Conservation (phyloP, 331 rosid genomes). For the Rhamnella rubrinervis region DNA sequence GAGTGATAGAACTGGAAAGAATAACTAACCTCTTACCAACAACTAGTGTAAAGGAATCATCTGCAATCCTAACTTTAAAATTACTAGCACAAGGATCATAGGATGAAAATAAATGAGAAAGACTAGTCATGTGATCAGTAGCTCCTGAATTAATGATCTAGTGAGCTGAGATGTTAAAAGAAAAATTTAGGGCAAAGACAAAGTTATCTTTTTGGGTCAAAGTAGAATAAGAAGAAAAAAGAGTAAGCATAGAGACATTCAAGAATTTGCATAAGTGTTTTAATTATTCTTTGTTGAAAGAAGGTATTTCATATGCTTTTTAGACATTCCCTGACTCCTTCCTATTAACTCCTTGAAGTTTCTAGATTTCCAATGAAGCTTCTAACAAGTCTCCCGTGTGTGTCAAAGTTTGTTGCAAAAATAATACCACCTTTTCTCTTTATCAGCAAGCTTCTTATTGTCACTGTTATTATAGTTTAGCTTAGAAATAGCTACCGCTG, state of each 20-base stretch:
- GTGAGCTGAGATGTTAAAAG: background rate
- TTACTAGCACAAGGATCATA: background rate
- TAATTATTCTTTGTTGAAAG: background rate
- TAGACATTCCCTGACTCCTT: background rate
- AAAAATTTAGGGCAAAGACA: background rate
- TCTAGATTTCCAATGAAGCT: background rate
- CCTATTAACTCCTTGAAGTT: background rate
- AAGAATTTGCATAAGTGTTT: background rate
- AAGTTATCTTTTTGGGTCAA: background rate
- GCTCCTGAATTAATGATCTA: conserved; percentile 6
- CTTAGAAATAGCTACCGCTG: background rate
- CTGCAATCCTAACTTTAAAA: background rate
- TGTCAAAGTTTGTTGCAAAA: background rate
- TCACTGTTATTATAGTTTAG: too few species aligned
- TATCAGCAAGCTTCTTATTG: background rate
- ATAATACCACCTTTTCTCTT: background rate
- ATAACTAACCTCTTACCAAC: background rate
- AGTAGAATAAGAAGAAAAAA: too few species aligned
- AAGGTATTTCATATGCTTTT: too few species aligned
- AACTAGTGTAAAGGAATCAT: background rate
- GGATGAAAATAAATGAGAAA: background rate
- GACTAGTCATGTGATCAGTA: conserved; percentile 1
- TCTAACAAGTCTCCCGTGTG: background rate
- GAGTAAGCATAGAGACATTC: too few species aligned
- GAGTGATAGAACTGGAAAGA: background rate